These are phyloP conservation scores for Beauveria asiatica DNA, from an alignment of 2,329 filamentous ascomycete species.

Conservation along the genomic window DNA sequence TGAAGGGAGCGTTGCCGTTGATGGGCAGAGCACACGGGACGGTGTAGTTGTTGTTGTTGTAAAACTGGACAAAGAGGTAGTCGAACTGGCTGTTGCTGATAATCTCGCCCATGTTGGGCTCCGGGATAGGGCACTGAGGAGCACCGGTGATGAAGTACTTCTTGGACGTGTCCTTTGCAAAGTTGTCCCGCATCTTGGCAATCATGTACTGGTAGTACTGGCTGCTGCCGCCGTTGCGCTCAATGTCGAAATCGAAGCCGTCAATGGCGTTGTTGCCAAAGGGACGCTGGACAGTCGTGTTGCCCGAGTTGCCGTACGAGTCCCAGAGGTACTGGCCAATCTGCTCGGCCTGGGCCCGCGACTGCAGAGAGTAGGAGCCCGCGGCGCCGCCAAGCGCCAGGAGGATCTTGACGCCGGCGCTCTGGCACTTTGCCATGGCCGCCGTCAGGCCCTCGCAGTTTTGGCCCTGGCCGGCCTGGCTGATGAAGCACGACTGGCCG, in stretches of 20 bases:
- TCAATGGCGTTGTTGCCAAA: conserved; percentile 15
- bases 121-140: conserved; percentile 33
- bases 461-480: conserved; percentile 22
- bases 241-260: conserved; percentile 19
- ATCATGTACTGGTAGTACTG: conserved; percentile 17
- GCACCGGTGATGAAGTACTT: conserved; percentile 37
- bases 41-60: conserved; percentile 36
- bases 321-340: conserved; percentile 18
- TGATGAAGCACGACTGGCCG: conserved; percentile 30
- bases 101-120: conserved; percentile 33
- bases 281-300: conserved; percentile 12
- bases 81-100: conserved; percentile 31
- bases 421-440: conserved; percentile 17
- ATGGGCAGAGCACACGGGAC: conserved; percentile 14
- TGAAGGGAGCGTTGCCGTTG: conserved; percentile 15
- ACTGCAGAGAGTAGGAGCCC: conserved; percentile 15
- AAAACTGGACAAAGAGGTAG: conserved; percentile 37
- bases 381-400: conserved; percentile 12
- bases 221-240: conserved; percentile 15
- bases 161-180: conserved; percentile 11
- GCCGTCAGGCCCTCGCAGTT: conserved; percentile 16
- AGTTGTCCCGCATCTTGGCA: conserved; percentile 16
- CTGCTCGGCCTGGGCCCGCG: conserved; percentile 15
- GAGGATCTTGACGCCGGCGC: conserved; percentile 16
- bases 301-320: conserved; percentile 15